Conservation (phyloP, 441 rosid species). For the Breynia disticha region DNA sequence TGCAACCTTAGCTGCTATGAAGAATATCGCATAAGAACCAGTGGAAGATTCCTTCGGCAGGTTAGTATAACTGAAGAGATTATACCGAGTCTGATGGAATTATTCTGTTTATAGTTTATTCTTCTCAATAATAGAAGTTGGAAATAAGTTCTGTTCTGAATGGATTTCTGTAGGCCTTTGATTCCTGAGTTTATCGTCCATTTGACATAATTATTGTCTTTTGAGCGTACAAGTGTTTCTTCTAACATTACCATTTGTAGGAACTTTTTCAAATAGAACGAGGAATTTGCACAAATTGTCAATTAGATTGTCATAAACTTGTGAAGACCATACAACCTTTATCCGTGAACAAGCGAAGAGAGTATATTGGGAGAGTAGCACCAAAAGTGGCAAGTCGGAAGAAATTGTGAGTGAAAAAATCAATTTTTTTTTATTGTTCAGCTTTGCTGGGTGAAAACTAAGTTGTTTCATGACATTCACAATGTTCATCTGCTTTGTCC, state of each 20-base stretch:
- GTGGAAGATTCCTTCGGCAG: slow-evolving; percentile 69
- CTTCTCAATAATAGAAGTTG: background rate
- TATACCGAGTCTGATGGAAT: background rate
- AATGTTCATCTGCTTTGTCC: no score
- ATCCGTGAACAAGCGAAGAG: slow-evolving; percentile 50
- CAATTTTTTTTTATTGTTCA: background rate
- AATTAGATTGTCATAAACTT: slow-evolving; percentile 78
- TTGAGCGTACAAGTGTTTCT: slow-evolving; percentile 2
- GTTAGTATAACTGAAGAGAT: slow-evolving; percentile 22
- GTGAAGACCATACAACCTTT: slow-evolving; percentile 61
- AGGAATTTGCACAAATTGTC: slow-evolving; percentile 78
- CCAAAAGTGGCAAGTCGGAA: slow-evolving; percentile 54
- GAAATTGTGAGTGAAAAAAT: slow-evolving; percentile 48
- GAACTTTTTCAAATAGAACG: slow-evolving; percentile 83
- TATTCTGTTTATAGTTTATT: background rate
- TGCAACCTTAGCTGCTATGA: slow-evolving; percentile 78
- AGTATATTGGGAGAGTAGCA: slow-evolving; percentile 49
- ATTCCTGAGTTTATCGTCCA: background rate
- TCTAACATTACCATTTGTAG: slow-evolving; percentile 31
- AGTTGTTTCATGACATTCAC: background rate
- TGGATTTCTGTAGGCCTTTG: no score
- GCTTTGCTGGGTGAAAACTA: background rate
- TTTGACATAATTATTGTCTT: background rate
- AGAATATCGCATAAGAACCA: slow-evolving; percentile 83
- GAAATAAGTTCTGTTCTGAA: background rate